phyloP scores from a whole-genome alignment of 805 yeast species.

The Komagataella pseudopastoris region DNA sequence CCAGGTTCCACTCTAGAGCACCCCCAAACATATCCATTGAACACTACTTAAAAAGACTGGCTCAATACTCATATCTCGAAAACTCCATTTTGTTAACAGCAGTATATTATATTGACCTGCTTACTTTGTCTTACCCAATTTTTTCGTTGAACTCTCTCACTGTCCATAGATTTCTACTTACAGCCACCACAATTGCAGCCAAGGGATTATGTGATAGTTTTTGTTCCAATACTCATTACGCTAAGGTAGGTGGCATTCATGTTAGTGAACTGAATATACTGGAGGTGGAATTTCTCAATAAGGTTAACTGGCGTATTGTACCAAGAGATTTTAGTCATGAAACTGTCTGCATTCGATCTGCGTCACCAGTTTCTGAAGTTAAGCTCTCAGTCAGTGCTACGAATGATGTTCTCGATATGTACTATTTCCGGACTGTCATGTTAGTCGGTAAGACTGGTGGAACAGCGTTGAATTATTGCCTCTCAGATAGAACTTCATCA shows the following conservation, averaged over 20 bases:
- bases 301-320: slow-evolving; percentile 68
- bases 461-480: background rate
- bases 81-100: slow-evolving; percentile 70
- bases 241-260: slow-evolving; percentile 91
- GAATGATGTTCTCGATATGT: slow-evolving; percentile 28
- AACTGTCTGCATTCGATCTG: slow-evolving; percentile 11
- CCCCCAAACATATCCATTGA: slow-evolving; percentile 81
- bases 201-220: slow-evolving; percentile 90
- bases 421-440: slow-evolving; percentile 34
- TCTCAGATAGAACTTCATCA: background rate
- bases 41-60: slow-evolving; percentile 62
- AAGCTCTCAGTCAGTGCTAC: slow-evolving; percentile 17
- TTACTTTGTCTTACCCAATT: slow-evolving; percentile 62
- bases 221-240: slow-evolving; percentile 87
- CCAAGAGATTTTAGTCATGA: slow-evolving; percentile 34
- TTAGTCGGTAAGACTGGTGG: slow-evolving; percentile 25
- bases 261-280: slow-evolving; percentile 70
- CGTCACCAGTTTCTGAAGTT: slow-evolving; percentile 5
- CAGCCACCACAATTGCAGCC: slow-evolving; percentile 83
- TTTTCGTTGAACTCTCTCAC: slow-evolving; percentile 85
- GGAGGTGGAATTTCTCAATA: slow-evolving; percentile 74
- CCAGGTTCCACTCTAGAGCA: slow-evolving; percentile 86
- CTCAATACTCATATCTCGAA: slow-evolving; percentile 77
- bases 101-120: slow-evolving; percentile 81
- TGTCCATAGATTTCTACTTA: slow-evolving; percentile 80